Conservation (phyloP, 202 grass and related monocot species). For the Eragrostis tef region DNA sequence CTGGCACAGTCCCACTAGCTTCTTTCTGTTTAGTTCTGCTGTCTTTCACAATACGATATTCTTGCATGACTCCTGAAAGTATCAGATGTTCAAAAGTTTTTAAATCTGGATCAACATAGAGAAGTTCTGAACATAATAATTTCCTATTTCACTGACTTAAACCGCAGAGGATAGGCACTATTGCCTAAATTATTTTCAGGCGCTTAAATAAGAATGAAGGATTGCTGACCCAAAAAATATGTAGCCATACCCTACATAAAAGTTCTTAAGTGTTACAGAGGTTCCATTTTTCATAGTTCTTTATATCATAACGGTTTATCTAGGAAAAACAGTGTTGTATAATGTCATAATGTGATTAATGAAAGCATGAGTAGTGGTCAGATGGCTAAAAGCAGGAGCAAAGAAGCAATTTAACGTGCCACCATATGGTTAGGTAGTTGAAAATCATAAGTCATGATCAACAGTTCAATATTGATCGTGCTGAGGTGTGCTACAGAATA, state of each 20-base stretch:
- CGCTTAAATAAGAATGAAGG: background rate
- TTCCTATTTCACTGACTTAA: slow-evolving; percentile 5
- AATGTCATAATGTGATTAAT: background rate
- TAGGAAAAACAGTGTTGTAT: background rate
- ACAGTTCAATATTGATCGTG: background rate
- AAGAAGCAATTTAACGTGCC: background rate
- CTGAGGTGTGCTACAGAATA: background rate
- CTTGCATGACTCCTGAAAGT: slow-evolving; percentile 47
- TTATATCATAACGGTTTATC: slow-evolving; percentile 23
- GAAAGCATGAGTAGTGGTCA: background rate
- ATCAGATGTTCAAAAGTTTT: slow-evolving; percentile 30
- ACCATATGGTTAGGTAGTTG: slow-evolving; percentile 7
- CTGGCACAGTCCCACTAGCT: slow-evolving; percentile 32
- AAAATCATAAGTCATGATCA: slow-evolving; percentile 30
- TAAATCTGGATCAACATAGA: slow-evolving; percentile 12
- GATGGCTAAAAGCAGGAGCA: slow-evolving; percentile 17
- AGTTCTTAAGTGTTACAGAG: slow-evolving; percentile 4
- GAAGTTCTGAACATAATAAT: background rate
- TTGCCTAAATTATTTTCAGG: background rate
- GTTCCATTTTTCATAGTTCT: slow-evolving; percentile 13
- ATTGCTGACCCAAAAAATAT: background rate
- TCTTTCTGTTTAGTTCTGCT: slow-evolving; percentile 53
- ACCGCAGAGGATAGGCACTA: background rate
- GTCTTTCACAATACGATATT: slow-evolving; percentile 68
- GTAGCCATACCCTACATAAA: slow-evolving; percentile 1